Conservation (phyloP, 306 rosid species). For the cucumber (Cucumis sativus) region Cucumber_9930_V3 NC_026655.2:4107001-4107500, state of each 20-base stretch:
- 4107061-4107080: no score
- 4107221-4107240: not conserved
- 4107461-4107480: not conserved
- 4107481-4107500: not conserved
- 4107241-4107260: not conserved
- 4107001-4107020: no score
- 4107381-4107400: not conserved
- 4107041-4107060: no score
- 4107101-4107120: no score
- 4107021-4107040: no score
- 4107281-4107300: not conserved
- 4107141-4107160: not conserved
- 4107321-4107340: not conserved
- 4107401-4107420: not conserved
- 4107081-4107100: no score
- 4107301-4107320: not conserved
- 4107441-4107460: not conserved
- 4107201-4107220: not conserved
- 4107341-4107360: not conserved
- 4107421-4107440: slow-evolving; percentile 4
- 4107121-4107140: not conserved
- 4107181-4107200: not conserved
- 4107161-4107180: not conserved
- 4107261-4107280: not conserved
- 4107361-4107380: not conserved